These are phyloP conservation scores for Rehmannia glutinosa DNA, from an alignment of 257 asterid species.

Conservation along the genomic window DNA sequence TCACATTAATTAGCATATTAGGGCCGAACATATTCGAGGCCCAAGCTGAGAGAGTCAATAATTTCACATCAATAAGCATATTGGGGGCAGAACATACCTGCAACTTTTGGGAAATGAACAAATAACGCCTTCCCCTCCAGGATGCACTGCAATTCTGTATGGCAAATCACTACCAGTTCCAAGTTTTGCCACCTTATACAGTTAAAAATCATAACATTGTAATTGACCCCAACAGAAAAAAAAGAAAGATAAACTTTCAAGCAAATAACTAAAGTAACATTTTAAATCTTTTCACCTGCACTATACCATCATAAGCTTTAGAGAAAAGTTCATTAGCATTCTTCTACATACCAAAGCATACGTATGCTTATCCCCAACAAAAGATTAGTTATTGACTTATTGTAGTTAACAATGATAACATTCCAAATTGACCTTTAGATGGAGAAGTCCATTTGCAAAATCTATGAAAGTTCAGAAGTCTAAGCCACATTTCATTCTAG, in stretches of 20 bases:
- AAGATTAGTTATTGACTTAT: background rate
- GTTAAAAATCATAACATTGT: background rate
- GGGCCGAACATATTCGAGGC: conserved; percentile 10
- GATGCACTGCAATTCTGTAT: conserved; percentile 87
- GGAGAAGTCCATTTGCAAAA: too few species aligned
- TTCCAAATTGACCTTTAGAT: too few species aligned
- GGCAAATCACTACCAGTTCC: conserved; percentile 86
- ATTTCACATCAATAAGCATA: conserved; percentile 4
- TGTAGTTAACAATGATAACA: background rate
- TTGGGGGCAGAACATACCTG: conserved; percentile 41
- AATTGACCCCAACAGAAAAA: background rate
- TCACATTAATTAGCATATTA: conserved; percentile 2
- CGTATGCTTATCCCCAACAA: background rate
- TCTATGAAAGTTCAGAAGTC: too few species aligned
- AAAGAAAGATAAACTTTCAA: background rate
- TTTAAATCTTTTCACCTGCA: background rate
- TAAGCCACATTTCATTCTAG: too few species aligned
- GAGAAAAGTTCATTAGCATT: conserved; percentile 8
- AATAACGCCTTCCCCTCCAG: conserved; percentile 77
- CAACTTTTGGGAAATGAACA: conserved; percentile 81
- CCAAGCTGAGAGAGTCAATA: background rate
- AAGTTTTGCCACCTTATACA: conserved; percentile 54
- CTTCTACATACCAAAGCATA: background rate
- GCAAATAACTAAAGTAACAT: background rate
- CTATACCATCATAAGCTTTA: background rate